phyloP scores from a whole-genome alignment of 495 filamentous ascomycete species.

The Hyaloscypha variabilis region DNA sequence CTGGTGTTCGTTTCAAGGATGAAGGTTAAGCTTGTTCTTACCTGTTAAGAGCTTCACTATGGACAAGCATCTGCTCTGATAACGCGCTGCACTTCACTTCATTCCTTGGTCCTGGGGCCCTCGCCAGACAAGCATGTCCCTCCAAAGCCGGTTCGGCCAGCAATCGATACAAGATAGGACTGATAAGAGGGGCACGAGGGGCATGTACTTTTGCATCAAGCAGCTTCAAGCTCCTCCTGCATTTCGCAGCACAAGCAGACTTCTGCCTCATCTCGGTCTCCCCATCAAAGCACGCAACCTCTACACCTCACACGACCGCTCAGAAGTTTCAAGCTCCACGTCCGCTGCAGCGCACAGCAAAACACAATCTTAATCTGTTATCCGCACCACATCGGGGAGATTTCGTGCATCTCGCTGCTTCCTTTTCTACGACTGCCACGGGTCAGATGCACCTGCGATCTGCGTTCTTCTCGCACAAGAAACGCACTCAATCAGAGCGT shows the following conservation, averaged over 20 bases:
- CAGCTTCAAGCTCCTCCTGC: neutral
- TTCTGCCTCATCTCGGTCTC: neutral
- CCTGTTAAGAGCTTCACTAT: slow-evolving; percentile 7
- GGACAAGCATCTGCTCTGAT: slow-evolving; percentile 11
- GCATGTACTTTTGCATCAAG: neutral
- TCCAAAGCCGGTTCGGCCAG: neutral
- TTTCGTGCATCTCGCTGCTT: neutral
- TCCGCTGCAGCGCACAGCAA: neutral
- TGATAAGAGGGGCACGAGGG: neutral
- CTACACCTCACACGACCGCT: neutral
- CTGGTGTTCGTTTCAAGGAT: slow-evolving; percentile 11
- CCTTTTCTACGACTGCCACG: neutral
- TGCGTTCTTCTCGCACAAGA: too few species aligned
- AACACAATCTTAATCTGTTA: neutral
- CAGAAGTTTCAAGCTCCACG: neutral
- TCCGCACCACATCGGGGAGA: neutral
- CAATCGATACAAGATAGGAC: neutral
- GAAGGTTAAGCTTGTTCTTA: slow-evolving; percentile 10
- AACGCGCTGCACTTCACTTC: neutral
- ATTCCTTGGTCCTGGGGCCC: neutral
- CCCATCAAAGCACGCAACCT: neutral
- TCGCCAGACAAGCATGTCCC: neutral
- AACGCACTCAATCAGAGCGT: neutral
- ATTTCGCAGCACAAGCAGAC: too few species aligned
- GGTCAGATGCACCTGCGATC: neutral